Evolutionary conservation across 371 early-diverging fungal genomes (phyloP).

Genomic region (Astathelohania contejeani): DNA sequence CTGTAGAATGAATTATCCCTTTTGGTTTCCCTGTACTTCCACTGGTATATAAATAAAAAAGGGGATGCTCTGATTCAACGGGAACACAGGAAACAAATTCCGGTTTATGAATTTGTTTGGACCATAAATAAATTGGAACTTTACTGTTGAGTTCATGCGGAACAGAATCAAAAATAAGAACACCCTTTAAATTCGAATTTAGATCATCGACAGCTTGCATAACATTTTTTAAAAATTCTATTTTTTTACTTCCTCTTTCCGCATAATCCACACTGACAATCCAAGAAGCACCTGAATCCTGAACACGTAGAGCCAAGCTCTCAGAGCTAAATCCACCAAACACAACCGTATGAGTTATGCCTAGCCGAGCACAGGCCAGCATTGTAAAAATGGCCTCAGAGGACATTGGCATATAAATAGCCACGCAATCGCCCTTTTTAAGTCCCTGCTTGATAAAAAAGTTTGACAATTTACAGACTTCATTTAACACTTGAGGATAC

Average conservation of each 20-base stretch:
- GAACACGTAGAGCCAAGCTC: conserved; percentile 64
- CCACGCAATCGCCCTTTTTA: conserved; percentile 58
- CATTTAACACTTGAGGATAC: conserved; percentile 61
- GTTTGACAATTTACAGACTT: conserved; percentile 66
- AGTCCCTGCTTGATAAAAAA: conserved; percentile 61
- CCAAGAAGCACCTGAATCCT: conserved; percentile 60
- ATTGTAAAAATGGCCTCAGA: conserved; percentile 72
- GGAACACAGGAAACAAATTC: conserved; percentile 61
- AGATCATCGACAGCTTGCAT: conserved; percentile 58
- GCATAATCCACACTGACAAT: conserved; percentile 67
- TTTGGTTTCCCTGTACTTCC: conserved; percentile 74
- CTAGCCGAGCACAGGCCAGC: conserved; percentile 78
- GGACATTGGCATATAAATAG: conserved; percentile 88
- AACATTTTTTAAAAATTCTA: conserved; percentile 62
- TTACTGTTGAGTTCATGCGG: conserved; percentile 58
- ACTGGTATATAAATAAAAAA: conserved; percentile 78
- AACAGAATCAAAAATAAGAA: conserved; percentile 71
- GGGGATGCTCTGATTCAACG: conserved; percentile 65
- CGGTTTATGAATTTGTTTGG: conserved; percentile 43
- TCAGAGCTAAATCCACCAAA: conserved; percentile 76
- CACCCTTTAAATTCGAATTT: conserved; percentile 61
- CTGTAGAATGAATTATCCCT: conserved; percentile 73
- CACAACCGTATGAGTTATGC: conserved; percentile 69
- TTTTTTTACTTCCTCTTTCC: conserved; percentile 67
- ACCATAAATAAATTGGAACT: conserved; percentile 2